Percentiles rank a stretch among this genome's conserved stretches.
These are phyloP conservation scores for Ophiocordyceps camponoti-saundersi DNA, from an alignment of 2,329 filamentous ascomycete species.

Conservation along the genomic window DNA sequence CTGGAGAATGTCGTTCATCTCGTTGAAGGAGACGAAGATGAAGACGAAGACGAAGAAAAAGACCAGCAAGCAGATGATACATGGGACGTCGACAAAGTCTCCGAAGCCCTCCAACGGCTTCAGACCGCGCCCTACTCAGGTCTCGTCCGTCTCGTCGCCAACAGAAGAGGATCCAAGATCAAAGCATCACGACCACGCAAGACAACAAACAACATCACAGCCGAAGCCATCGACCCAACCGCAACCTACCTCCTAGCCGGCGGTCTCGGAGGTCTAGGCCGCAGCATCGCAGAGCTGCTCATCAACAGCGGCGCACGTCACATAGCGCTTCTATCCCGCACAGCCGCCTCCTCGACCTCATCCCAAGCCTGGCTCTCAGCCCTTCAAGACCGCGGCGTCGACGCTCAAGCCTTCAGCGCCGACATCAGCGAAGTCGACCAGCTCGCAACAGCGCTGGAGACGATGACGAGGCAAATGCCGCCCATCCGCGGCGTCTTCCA, in stretches of 20 bases:
- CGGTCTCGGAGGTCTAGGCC: conserved; percentile 39
- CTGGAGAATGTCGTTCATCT: conserved; percentile 7
- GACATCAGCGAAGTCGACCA: conserved; percentile 23
- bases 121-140: conserved; percentile 11
- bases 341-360: conserved; percentile 16
- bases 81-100: conserved; percentile 8
- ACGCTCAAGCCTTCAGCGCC: conserved; percentile 16
- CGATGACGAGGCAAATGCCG: conserved; percentile 16
- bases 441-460: not conserved
- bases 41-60: not conserved
- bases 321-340: conserved; percentile 36
- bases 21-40: not conserved
- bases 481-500: conserved; percentile 21
- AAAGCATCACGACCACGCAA: conserved; percentile 1
- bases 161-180: not conserved
- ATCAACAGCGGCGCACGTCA: conserved; percentile 30
- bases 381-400: conserved; percentile 14
- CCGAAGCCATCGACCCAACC: conserved; percentile 12
- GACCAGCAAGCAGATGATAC: no score
- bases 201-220: conserved; percentile 4
- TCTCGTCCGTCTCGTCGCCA: conserved; percentile 5
- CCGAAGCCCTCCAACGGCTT: conserved; percentile 11
- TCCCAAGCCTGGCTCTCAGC: conserved; percentile 13
- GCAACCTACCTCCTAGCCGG: conserved; percentile 38
- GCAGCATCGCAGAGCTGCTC: conserved; percentile 32